Evolutionary conservation across 768 basidiomycete species (phyloP).

Genomic region (Mycena pura): DNA sequence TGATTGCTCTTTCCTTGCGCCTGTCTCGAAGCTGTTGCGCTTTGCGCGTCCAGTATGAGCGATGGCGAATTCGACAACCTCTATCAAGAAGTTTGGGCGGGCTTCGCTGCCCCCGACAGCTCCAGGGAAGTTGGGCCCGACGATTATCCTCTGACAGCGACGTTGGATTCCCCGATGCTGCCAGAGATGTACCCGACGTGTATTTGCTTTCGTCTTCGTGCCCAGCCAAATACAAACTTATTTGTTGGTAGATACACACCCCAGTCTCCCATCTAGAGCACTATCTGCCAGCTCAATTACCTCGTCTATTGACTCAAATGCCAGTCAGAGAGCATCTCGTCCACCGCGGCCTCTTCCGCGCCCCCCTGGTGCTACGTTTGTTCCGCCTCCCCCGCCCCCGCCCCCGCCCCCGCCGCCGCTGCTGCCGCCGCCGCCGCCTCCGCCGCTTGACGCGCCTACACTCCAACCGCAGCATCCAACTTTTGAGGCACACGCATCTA

Average conservation of each 20-base stretch:
- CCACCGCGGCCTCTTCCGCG: constrained; percentile 16
- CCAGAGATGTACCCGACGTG: constrained; percentile 14
- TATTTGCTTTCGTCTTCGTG: background rate
- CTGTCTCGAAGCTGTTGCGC: too few relatives aligned
- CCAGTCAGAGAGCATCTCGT: background rate
- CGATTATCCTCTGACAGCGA: constrained; percentile 46
- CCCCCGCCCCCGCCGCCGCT: background rate
- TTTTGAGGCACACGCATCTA: background rate
- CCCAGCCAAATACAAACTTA: background rate
- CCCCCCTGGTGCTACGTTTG: constrained; percentile 7
- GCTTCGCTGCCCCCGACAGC: constrained; percentile 45
- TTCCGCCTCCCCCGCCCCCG: background rate
- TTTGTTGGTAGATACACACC: constrained; percentile 4
- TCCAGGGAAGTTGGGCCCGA: constrained; percentile 44
- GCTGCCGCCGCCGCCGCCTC: constrained; percentile 8
- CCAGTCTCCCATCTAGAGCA: constrained; percentile 4
- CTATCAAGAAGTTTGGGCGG: constrained; percentile 58
- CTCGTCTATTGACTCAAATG: background rate
- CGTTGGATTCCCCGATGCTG: constrained; percentile 24
- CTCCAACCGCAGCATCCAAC: too few relatives aligned
- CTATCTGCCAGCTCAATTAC: background rate
- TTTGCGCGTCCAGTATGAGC: constrained; percentile 39
- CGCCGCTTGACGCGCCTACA: background rate
- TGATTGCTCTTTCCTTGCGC: background rate
- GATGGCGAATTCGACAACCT: constrained; percentile 62